These are phyloP conservation scores for Amphicarpaea edgeworthii DNA, from an alignment of 306 rosid species.

Conservation along the genomic window DNA sequence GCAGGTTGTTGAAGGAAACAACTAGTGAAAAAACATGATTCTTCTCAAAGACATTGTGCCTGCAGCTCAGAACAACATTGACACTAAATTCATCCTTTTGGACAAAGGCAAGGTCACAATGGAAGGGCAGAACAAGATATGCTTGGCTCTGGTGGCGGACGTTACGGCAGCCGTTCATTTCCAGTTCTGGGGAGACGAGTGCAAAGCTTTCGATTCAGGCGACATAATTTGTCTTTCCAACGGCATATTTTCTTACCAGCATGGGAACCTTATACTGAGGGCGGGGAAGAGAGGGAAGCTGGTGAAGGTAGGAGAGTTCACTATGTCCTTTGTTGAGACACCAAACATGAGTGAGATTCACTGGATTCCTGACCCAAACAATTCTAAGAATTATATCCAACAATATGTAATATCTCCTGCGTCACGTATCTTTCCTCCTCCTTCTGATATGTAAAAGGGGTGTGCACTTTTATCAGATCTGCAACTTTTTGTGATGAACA, in stretches of 20 bases:
- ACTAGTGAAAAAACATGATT: too few relatives aligned
- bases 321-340: conserved; percentile 71
- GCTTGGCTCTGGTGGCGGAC: conserved; percentile 71
- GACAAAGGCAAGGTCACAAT: conserved; percentile 62
- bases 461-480: neutral
- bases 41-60: neutral
- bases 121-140: conserved; percentile 66
- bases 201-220: conserved; percentile 60
- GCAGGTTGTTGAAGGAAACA: too few relatives aligned
- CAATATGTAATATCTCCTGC: conserved; percentile 61
- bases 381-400: conserved; percentile 58
- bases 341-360: conserved; percentile 90
- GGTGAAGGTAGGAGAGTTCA: conserved; percentile 75
- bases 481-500: neutral
- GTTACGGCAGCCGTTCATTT: conserved; percentile 80
- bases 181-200: conserved; percentile 86
- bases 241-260: conserved; percentile 72
- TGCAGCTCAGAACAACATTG: conserved; percentile 86
- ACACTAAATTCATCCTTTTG: conserved; percentile 69
- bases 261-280: conserved; percentile 62
- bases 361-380: conserved; percentile 65
- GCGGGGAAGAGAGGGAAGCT: conserved; percentile 84
- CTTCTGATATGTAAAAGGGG: neutral
- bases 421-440: conserved; percentile 62
- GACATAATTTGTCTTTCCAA: conserved; percentile 54